Percentiles rank a stretch among this genome's conserved stretches.
Conservation (phyloP, 805 yeast genomes). For the Kuraishia borneana region DNA sequence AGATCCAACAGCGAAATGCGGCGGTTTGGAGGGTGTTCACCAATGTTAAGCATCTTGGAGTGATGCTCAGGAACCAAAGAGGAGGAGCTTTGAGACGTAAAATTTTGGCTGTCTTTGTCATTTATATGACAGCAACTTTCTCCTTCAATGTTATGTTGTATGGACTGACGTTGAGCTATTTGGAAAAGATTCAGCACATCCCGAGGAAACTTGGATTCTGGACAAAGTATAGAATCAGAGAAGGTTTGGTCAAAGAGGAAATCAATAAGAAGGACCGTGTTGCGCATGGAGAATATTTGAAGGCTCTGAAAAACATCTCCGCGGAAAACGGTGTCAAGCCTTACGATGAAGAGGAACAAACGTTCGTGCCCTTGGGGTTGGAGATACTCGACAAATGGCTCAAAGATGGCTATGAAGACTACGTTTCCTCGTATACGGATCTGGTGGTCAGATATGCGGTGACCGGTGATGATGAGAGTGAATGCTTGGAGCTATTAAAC, state of each 20-base stretch:
- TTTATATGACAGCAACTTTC: constrained; percentile 27
- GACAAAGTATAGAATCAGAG: constrained; percentile 17
- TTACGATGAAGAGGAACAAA: constrained; percentile 9
- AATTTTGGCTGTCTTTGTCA: constrained; percentile 28
- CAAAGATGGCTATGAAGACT: constrained; percentile 19
- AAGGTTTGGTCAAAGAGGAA: constrained; percentile 27
- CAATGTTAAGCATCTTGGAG: constrained; percentile 13
- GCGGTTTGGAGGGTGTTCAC: constrained; percentile 21
- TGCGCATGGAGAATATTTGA: constrained; percentile 23
- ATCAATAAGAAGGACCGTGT: constrained; percentile 17
- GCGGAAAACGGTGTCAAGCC: constrained; percentile 15
- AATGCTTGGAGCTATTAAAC: constrained; percentile 14
- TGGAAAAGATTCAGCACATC: constrained; percentile 14
- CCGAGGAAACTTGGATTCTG: constrained; percentile 17
- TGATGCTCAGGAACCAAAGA: constrained; percentile 20
- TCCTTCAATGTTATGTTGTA: constrained; percentile 22
- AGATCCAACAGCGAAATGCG: constrained; percentile 10
- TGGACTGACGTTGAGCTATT: constrained; percentile 17
- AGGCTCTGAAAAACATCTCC: constrained; percentile 19
- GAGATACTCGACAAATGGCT: constrained; percentile 12
- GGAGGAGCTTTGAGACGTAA: constrained; percentile 31
- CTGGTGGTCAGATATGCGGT: constrained; percentile 26
- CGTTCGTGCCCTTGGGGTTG: constrained; percentile 11
- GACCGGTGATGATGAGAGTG: constrained; percentile 17
- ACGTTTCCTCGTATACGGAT: constrained; percentile 23